Percentiles rank a stretch among this genome's conserved stretches.
Conservation (phyloP, 805 yeast genomes). For the Starmera quercuum region DNA sequence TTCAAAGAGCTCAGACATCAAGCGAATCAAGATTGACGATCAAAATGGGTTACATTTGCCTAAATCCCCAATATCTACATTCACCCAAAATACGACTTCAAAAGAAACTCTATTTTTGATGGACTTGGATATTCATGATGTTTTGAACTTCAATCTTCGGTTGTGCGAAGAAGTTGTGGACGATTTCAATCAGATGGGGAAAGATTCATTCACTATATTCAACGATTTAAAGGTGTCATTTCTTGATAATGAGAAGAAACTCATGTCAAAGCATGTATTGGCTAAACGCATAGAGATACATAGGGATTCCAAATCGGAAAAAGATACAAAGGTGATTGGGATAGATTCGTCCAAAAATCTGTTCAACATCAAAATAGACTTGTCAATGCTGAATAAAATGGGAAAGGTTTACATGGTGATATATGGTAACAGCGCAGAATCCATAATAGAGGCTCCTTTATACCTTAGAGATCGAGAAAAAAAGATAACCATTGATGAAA, state of each 20-base stretch:
- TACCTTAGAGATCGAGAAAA: background rate
- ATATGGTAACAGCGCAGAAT: background rate
- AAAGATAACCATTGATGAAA: background rate
- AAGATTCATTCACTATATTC: background rate
- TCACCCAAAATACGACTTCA: slow-evolving; percentile 6
- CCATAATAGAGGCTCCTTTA: background rate
- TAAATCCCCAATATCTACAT: slow-evolving; percentile 2
- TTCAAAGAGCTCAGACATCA: background rate
- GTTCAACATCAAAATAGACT: background rate
- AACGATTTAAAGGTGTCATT: slow-evolving; percentile 1
- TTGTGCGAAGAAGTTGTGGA: background rate
- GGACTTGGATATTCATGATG: slow-evolving; percentile 1
- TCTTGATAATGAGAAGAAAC: background rate
- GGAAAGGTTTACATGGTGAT: background rate
- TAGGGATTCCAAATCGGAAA: background rate
- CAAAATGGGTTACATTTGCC: slow-evolving; percentile 2
- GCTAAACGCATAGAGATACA: background rate
- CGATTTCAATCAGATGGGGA: background rate
- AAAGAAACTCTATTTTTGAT: slow-evolving; percentile 7
- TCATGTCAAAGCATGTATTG: background rate
- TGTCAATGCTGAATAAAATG: background rate
- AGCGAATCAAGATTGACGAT: background rate
- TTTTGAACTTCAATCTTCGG: slow-evolving; percentile 1
- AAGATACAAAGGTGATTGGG: background rate
- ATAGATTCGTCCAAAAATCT: background rate